phyloP scores from a whole-genome alignment of 257 asterid genomes.

The Rauvolfia tetraphylla region DNA sequence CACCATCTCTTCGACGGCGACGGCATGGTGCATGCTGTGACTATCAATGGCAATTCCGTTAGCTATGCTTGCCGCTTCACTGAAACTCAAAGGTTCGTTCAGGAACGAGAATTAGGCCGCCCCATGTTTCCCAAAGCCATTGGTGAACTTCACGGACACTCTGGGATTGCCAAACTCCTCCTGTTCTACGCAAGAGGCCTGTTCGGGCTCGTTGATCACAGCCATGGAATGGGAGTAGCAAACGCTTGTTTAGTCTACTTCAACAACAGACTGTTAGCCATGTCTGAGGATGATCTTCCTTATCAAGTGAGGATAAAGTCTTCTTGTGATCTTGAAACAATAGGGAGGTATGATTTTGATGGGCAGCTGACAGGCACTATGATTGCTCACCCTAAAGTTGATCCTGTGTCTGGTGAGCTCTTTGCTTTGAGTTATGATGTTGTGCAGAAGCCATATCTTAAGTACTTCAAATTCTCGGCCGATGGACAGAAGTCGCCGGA shows the following conservation, averaged over 20 bases:
- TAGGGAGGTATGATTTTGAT: slow-evolving; percentile 42
- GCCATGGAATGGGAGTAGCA: slow-evolving; percentile 58
- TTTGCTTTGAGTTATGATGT: slow-evolving; percentile 62
- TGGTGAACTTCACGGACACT: slow-evolving; percentile 70
- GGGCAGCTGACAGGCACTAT: slow-evolving; percentile 39
- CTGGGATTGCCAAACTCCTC: slow-evolving; percentile 50
- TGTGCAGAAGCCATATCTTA: slow-evolving; percentile 48
- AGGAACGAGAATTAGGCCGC: slow-evolving; percentile 53
- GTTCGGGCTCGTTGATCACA: slow-evolving; percentile 50
- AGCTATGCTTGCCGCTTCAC: slow-evolving; percentile 67
- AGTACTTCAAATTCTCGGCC: slow-evolving; percentile 44
- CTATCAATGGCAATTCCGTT: slow-evolving; percentile 33
- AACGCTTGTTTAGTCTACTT: slow-evolving; percentile 62
- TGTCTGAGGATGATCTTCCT: slow-evolving; percentile 77
- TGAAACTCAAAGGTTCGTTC: slow-evolving; percentile 50
- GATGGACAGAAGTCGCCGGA: slow-evolving; percentile 46
- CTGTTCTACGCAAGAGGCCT: slow-evolving; percentile 50
- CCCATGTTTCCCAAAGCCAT: slow-evolving; percentile 70
- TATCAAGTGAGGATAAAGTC: slow-evolving; percentile 39
- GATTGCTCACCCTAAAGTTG: slow-evolving; percentile 79
- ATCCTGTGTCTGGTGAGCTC: slow-evolving; percentile 50
- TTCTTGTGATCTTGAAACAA: slow-evolving; percentile 49
- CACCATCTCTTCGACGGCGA: slow-evolving; percentile 79
- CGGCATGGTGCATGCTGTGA: slow-evolving; percentile 71
- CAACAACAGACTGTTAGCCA: slow-evolving; percentile 47